A percentile compares a stretch with the other conserved stretches of the same genome.
phyloP scores from a whole-genome alignment of 2,329 filamentous ascomycete genomes.

The Colletotrichum australisinense region DNA sequence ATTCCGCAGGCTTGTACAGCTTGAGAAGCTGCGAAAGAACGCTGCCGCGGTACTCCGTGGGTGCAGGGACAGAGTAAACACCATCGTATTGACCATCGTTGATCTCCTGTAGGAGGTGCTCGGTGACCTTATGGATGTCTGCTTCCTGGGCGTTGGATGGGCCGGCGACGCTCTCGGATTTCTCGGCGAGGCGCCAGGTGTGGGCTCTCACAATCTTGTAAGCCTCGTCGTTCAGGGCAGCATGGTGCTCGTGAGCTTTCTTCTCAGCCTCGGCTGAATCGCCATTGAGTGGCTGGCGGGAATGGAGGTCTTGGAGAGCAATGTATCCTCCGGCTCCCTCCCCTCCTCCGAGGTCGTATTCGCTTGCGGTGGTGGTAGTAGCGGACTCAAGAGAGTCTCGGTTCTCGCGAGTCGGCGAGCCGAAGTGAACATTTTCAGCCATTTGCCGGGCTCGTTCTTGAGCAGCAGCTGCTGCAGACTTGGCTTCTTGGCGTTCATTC shows the following conservation, averaged over 20 bases:
- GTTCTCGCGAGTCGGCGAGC: conserved; percentile 49
- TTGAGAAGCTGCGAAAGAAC: conserved; percentile 59
- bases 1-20: conserved; percentile 55
- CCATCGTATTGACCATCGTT: conserved; percentile 54
- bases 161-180: conserved; percentile 11
- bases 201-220: conserved; percentile 57
- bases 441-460: conserved; percentile 56
- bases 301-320: conserved; percentile 46
- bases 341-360: conserved; percentile 39
- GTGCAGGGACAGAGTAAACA: conserved; percentile 53
- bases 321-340: conserved; percentile 40
- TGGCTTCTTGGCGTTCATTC: conserved; percentile 39
- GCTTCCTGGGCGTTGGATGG: conserved; percentile 25
- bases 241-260: conserved; percentile 40
- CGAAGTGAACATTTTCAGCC: conserved; percentile 51
- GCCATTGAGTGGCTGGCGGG: conserved; percentile 19
- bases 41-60: conserved; percentile 55
- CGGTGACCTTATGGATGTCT: conserved; percentile 9
- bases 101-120: conserved; percentile 41
- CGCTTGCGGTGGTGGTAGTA: conserved; percentile 43
- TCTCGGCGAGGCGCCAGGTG: conserved; percentile 42
- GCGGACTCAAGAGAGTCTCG: conserved; percentile 52
- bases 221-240: conserved; percentile 48
- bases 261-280: conserved; percentile 24
- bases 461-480: conserved; percentile 52